phyloP scores from a whole-genome alignment of 2,329 filamentous ascomycete genomes.

The Aureobasidium sp. region DNA sequence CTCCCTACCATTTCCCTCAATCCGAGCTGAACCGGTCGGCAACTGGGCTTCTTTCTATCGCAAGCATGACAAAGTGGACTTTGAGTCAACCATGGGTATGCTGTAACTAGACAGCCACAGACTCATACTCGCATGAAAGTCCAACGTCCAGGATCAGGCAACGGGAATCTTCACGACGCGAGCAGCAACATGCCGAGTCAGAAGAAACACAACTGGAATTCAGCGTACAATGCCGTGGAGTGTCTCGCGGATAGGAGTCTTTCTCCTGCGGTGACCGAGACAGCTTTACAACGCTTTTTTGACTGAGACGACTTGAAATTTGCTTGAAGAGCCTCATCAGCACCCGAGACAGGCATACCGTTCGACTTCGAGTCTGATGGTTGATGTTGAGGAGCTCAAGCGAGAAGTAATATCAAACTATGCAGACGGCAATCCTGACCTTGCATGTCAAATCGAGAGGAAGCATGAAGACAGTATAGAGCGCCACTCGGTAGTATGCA shows the following conservation, averaged over 20 bases:
- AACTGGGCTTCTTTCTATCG: not conserved
- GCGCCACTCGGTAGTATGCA: slow-evolving; percentile 5
- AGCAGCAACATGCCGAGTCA: not conserved
- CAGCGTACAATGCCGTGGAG: not conserved
- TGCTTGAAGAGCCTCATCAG: not conserved
- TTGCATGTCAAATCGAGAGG: not conserved
- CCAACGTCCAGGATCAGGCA: not conserved
- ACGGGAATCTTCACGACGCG: not conserved
- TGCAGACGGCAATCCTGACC: not conserved
- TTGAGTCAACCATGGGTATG: not conserved
- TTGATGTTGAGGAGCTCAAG: not conserved
- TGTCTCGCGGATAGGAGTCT: not conserved
- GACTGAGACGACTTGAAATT: not conserved
- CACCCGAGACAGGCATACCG: not conserved
- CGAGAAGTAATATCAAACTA: not conserved
- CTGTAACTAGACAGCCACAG: not conserved
- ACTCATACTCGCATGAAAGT: not conserved
- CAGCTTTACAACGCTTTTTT: not conserved
- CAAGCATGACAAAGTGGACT: not conserved
- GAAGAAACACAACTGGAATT: not conserved
- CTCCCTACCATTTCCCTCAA: not conserved
- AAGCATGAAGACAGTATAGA: not conserved
- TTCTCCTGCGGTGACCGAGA: not conserved
- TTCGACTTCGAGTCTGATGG: not conserved
- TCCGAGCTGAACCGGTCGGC: not conserved